Evolutionary conservation across 2,329 filamentous ascomycete species (phyloP), one percentile per base, ranked within the genome.

Genomic region (Penicillium brevicompactum): DNA sequence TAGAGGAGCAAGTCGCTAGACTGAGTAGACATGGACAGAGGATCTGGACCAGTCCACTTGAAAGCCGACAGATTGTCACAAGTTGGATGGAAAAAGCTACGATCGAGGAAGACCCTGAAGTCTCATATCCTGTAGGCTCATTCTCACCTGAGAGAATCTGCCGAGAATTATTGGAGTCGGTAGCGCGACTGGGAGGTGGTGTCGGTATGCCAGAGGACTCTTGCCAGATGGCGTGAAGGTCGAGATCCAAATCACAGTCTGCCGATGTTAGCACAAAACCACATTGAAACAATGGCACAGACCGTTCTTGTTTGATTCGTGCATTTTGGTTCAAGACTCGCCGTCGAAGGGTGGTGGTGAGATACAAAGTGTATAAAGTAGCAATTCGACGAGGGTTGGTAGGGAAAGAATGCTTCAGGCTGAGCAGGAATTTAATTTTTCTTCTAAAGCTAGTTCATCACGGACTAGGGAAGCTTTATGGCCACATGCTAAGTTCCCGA

Each of bases 101-200:
- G 9, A 22, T 42, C 40, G 3, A 42, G 43, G 27, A 21, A 7
- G 14, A 46, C 43, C 43, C 27, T 34, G 14, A 31, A 34, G 43
- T 46, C 27, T 34, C 27, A 32, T 46, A 18, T 46, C 30, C 43
- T 46, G 27, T n/a, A 46, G 43, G 43, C 27, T 46, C 27, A 13
- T n/a, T 10, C n/a, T 21, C 27, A 46, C 32, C 43, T 8, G 27
- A 46, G 6, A 18, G 9, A 10, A 41, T 31, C n/a, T 32, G 6
- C n/a, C 11, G 16, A 14, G 5, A 11, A 32, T 32, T 0, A 3
- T 40, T 1, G 18, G 18, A 21, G 8, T 55, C 21, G 16, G 43
- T 47, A 4, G 47, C 34, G 30, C 51, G 53, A 51, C 22, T 47
- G 11, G 53, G 47, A 18, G 53, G 53, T 9, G 31, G 41, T 46